Base-by-base conservation (phyloP, 2,329 filamentous ascomycete species). In the Talaromyces sp. region DNA sequence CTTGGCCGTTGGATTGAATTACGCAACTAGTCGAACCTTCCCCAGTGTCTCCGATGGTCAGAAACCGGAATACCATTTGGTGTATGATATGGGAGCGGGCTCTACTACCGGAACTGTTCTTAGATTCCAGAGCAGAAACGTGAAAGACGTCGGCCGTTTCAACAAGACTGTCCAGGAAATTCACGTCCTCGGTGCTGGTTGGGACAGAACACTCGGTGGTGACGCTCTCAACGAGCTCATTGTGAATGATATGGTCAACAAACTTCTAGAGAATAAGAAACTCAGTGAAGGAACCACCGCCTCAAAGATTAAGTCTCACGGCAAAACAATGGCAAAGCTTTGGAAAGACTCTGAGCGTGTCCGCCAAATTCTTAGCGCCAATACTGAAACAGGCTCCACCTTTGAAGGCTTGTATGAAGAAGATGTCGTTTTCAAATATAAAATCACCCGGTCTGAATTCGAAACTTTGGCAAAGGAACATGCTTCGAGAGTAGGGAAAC, bases 111-210 rank as follows among this genome's bases (percentile, higher is more conserved):
- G 94, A 4, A 95, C 92, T 6, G 81, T 99, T 58, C 79, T 99
- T 73, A 89, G 88, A 70, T 96, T 99, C 79, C 93, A 97, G 76
- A 90, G 90, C 73, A 88, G 89, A 68, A 88, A 85, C 1, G 89
- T 98, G 65, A 99, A 98, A 82, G 94, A 97, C 69, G 79, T 94
- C 60, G 93, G 92, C 67, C 92, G 90, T 75, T 94, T 86, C 81
- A 98, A 97, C 83, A 98, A 98, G 85, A 97, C 92, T 1, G 80
- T 99, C 34, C 95, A 98, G 73, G 95, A 99, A 75, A 89, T 98
- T n/a, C 87, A 92, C 64, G 91, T 96, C 42, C 69, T 97, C 52
- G 93, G 94, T 62, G 85, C 85, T 67, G 92, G 91, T 64, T 99
- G 91, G 90, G 95, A 99, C 72, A 86, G 87, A 70, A 90, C 89